Conservation (phyloP, 345 rosid species). For the Erysimum cheiranthoides region DNA sequence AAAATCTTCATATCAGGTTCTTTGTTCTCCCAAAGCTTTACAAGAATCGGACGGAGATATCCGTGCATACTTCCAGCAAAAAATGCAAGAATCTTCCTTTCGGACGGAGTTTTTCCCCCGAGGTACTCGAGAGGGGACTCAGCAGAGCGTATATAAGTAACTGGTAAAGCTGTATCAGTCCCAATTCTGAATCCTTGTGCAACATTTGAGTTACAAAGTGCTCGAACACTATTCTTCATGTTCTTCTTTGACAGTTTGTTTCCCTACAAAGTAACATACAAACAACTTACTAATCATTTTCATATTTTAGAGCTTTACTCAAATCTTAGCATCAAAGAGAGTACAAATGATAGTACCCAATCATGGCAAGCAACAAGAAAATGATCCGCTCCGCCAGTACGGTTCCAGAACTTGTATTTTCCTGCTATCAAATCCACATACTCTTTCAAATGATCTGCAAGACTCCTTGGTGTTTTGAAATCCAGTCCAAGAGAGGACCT, state of each 20-base stretch:
- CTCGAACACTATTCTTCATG: slow-evolving; percentile 68
- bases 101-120: slow-evolving; percentile 73
- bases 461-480: slow-evolving; percentile 46
- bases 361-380: slow-evolving; percentile 95
- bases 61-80: slow-evolving; percentile 94
- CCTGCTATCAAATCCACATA: slow-evolving; percentile 63
- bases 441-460: slow-evolving; percentile 57
- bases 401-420: slow-evolving; percentile 81
- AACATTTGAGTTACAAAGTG: slow-evolving; percentile 80
- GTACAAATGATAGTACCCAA: slow-evolving; percentile 62
- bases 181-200: slow-evolving; percentile 77
- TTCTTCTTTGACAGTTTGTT: slow-evolving; percentile 55
- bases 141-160: slow-evolving; percentile 66
- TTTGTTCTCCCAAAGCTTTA: slow-evolving; percentile 76
- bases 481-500: slow-evolving; percentile 56
- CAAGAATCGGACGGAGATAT: slow-evolving; percentile 68
- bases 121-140: slow-evolving; percentile 62
- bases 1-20: slow-evolving; percentile 79
- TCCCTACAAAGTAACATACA: slow-evolving; percentile 59
- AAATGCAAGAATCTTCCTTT: slow-evolving; percentile 75
- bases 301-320: neutral
- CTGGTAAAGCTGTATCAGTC: slow-evolving; percentile 73
- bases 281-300: neutral
- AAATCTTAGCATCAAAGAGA: neutral
- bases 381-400: slow-evolving; percentile 86